These are phyloP conservation scores for Tuber umbilicatum DNA, from an alignment of 495 filamentous ascomycete species.

Conservation along the genomic window DNA sequence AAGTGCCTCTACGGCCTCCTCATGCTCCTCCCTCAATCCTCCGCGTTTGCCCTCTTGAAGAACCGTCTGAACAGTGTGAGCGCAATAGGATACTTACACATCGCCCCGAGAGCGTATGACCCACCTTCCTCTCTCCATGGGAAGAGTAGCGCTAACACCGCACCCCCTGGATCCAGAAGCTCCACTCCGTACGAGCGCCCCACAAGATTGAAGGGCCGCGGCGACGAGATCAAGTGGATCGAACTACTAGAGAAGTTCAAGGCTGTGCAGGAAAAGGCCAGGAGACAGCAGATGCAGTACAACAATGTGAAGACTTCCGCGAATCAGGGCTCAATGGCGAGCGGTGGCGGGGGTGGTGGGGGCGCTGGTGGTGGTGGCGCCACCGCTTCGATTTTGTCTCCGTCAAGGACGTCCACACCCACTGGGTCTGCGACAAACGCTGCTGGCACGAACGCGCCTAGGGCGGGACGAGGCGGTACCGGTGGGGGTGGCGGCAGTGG, in stretches of 20 bases:
- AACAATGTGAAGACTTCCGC: conserved; percentile 39
- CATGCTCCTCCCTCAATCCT: conserved; percentile 96
- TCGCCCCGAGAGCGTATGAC: conserved; percentile 73
- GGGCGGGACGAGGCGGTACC: not conserved
- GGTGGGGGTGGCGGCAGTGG: conserved; percentile 11
- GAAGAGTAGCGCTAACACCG: conserved; percentile 20
- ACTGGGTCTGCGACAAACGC: conserved; percentile 23
- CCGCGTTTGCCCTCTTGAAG: conserved; percentile 92
- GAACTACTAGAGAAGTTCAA: conserved; percentile 97
- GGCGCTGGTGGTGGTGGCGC: conserved; percentile 22
- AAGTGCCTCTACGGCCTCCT: conserved; percentile 96
- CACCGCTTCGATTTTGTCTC: conserved; percentile 23
- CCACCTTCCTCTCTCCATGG: conserved; percentile 29
- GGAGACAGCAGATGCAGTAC: conserved; percentile 49
- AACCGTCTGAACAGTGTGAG: conserved; percentile 95
- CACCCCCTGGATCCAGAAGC: conserved; percentile 10
- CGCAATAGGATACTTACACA: conserved; percentile 91
- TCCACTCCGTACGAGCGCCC: conserved; percentile 61
- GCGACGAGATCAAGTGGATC: conserved; percentile 83
- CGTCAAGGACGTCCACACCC: conserved; percentile 37
- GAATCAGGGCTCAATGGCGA: conserved; percentile 28
- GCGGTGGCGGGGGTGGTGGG: conserved; percentile 10
- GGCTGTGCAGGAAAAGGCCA: conserved; percentile 73
- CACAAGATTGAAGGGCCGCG: conserved; percentile 72
- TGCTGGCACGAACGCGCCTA: conserved; percentile 19